Conservation (phyloP, 169 alveolate species). For the Plasmodium gaboni region DNA sequence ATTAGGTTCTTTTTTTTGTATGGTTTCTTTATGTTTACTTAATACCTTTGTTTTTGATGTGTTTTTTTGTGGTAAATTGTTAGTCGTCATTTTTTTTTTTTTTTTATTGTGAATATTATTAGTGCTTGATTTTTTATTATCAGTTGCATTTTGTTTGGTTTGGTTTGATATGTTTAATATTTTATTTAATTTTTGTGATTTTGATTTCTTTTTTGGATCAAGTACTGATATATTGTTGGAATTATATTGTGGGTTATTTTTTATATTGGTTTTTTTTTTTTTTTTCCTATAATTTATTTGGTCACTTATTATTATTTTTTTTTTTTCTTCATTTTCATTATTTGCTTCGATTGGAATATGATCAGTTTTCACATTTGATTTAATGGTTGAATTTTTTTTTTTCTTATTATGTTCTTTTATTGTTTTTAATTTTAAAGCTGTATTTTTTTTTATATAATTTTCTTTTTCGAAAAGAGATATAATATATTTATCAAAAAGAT, state of each 20-base stretch:
- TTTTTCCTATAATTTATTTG: not conserved
- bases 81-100: not conserved
- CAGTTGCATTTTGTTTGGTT: too few species aligned
- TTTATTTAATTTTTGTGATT: not conserved
- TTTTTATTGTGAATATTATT: not conserved
- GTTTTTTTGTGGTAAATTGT: too few species aligned
- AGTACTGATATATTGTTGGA: not conserved
- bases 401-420: not conserved
- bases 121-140: not conserved
- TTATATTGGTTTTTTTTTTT: not conserved
- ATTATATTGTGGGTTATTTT: not conserved
- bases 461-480: conserved; percentile 21
- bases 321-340: not conserved
- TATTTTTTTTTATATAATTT: conserved; percentile 13
- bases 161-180: not conserved
- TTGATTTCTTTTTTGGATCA: not conserved
- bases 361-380: conserved; percentile 14
- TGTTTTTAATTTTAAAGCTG: conserved; percentile 30
- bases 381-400: not conserved
- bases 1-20: not conserved
- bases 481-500: conserved; percentile 35
- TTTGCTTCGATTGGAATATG: not conserved
- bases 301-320: not conserved
- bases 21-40: too few species aligned
- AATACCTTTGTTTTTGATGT: too few species aligned